These are phyloP conservation scores for Platismatia glauca DNA, from an alignment of 495 filamentous ascomycete genomes.

Conservation along the genomic window DNA sequence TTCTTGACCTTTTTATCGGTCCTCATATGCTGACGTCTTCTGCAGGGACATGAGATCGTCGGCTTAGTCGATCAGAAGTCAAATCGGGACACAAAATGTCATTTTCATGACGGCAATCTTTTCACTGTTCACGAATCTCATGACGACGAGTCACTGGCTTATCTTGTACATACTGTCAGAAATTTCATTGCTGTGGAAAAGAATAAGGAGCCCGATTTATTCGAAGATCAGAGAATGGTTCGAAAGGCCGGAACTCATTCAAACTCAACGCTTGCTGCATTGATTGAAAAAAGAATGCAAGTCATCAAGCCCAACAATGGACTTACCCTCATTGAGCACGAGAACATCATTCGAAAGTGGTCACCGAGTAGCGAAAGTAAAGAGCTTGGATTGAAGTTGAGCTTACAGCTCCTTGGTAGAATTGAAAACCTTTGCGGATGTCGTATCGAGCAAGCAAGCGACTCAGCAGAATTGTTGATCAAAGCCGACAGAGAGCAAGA, in stretches of 20 bases:
- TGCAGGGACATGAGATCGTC: slow-evolving; percentile 6
- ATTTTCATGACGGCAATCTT: neutral
- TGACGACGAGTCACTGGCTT: neutral
- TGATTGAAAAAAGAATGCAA: neutral
- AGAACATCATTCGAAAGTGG: slow-evolving; percentile 10
- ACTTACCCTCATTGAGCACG: slow-evolving; percentile 11
- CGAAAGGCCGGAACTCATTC: neutral
- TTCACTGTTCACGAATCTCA: neutral
- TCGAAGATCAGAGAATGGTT: neutral
- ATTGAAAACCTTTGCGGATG: slow-evolving; percentile 10
- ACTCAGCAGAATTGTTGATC: slow-evolving; percentile 5
- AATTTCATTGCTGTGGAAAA: neutral
- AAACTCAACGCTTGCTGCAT: neutral
- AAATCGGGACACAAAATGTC: neutral
- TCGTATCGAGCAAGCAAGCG: slow-evolving; percentile 3
- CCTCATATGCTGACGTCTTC: neutral
- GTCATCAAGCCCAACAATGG: neutral
- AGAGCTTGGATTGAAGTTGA: neutral
- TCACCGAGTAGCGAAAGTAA: neutral
- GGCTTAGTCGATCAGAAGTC: neutral
- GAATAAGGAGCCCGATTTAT: neutral
- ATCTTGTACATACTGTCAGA: neutral
- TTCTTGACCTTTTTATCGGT: neutral
- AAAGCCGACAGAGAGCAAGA: slow-evolving; percentile 16
- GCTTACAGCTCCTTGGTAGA: neutral